Evolutionary conservation across 2,329 filamentous ascomycete species (phyloP).

Genomic region (Magnaporthiopsis rhizophila): DNA sequence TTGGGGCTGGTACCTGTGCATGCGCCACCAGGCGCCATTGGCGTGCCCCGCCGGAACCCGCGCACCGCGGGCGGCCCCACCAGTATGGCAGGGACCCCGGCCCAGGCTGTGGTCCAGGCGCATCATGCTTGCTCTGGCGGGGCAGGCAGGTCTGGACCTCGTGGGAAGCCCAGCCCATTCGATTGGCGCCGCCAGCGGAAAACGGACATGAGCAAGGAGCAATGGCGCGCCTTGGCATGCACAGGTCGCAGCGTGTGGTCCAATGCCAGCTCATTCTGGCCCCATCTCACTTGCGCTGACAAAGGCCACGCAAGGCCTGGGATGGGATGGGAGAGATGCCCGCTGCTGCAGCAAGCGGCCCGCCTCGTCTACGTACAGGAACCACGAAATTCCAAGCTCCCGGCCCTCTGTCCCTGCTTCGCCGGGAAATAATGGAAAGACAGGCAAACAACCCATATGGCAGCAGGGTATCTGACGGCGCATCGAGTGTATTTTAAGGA

Average conservation of each 20-base stretch:
- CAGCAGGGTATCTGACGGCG: neutral
- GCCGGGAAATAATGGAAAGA: neutral
- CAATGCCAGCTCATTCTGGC: neutral
- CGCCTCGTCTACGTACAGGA: too few relatives aligned
- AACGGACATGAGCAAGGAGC: neutral
- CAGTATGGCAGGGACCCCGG: too few relatives aligned
- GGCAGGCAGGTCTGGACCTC: neutral
- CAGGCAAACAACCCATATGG: neutral
- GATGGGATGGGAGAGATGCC: too few relatives aligned
- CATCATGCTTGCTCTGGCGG: neutral
- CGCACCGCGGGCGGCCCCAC: neutral
- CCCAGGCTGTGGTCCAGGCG: neutral
- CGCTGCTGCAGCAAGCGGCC: neutral
- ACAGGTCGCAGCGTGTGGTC: neutral
- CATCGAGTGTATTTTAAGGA: neutral
- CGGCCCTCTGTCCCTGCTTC: neutral
- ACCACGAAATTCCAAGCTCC: neutral
- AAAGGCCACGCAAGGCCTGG: neutral
- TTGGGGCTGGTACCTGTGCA: neutral
- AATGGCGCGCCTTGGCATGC: neutral
- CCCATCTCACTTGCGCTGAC: neutral
- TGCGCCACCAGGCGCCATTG: neutral
- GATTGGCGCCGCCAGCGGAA: neutral
- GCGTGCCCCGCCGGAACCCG: too few relatives aligned
- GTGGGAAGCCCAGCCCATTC: neutral